Evolutionary conservation across 2,329 filamentous ascomycete genomes (phyloP).

Genomic region (Aspergillus fumigatiaffinis): DNA sequence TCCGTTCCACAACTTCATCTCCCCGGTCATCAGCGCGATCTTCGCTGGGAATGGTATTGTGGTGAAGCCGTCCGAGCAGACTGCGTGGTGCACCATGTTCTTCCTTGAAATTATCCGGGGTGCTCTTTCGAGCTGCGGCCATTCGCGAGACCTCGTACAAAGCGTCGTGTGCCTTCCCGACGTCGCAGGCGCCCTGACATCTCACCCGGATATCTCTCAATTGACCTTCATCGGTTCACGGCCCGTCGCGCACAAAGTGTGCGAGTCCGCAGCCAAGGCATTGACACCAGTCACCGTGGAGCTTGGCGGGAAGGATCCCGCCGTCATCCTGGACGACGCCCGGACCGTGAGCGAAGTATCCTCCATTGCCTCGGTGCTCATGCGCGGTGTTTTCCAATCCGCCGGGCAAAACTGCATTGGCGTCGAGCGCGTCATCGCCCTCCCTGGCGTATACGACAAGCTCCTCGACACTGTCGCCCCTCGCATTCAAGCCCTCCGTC

Average conservation of each 20-base stretch:
- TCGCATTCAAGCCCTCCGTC: conserved; percentile 68
- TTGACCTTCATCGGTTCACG: conserved; percentile 95
- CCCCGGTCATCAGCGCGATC: conserved; percentile 82
- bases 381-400: conserved; percentile 91
- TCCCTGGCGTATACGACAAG: conserved; percentile 69
- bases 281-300: conserved; percentile 89
- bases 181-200: conserved; percentile 75
- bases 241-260: conserved; percentile 81
- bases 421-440: conserved; percentile 85
- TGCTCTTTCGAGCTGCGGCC: conserved; percentile 76
- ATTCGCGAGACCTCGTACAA: conserved; percentile 78
- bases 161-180: conserved; percentile 83
- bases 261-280: conserved; percentile 75
- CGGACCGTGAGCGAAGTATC: conserved; percentile 57
- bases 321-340: conserved; percentile 77
- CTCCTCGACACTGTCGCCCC: conserved; percentile 69
- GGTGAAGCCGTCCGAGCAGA: conserved; percentile 92
- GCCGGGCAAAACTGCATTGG: conserved; percentile 97
- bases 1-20: conserved; percentile 90
- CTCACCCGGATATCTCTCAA: conserved; percentile 78
- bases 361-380: conserved; percentile 74
- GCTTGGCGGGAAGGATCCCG: conserved; percentile 91
- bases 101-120: conserved; percentile 74
- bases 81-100: conserved; percentile 84
- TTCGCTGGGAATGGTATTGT: conserved; percentile 90